Evolutionary conservation across 1,284 basidiomycete genomes (phyloP), one percentile per base, ranked within the genome.

Genomic region (Cutaneotrichosporon cyanovorans): DNA sequence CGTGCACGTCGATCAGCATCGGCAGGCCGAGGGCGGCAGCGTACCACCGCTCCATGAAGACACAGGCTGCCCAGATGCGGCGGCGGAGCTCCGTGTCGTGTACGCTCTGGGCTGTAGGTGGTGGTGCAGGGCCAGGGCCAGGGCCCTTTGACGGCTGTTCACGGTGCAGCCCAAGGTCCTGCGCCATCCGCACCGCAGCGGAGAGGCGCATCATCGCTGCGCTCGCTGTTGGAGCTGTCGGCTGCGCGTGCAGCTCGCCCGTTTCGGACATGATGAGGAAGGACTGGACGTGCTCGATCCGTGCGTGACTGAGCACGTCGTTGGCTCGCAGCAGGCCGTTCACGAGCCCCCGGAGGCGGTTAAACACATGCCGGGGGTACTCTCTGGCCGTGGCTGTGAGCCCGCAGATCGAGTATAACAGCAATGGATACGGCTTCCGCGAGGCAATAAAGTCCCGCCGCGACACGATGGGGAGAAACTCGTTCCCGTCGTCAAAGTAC

Each of bases 371-470:
- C 57, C 85, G 83, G 0, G 90, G 85, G 4, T 88, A 83, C 45
- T 88, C 82, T 42, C 91, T 79, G 48, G 84, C 78, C 34, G 88
- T 83, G 11, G 91, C 88, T 5, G 90, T 86, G 19, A 93, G 81
- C 31, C 89, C 82, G 69, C 90, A 95, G 66, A 97, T 90, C 32
- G 87, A 83, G 69, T 96, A 95, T 20, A 97, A 78, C 50, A 97
- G 72, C 18, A 72, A 79, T 15, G 74, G 72, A 38, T 63, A 66
- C 16, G 82, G 79, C 23, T 59, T 68, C 2, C 58, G 48, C 12
- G 62, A 65, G n/a, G 72, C 62, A 47, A 93, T 74, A 62, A 97
- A 95, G 65, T 97, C 92, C 38, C 80, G 77, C 63, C 84, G 80
- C 15, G 87, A 87, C 49, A 97, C 78, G 56, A 96, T 78, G 18